Base-by-base conservation (phyloP, 2,329 filamentous ascomycete species). In the Pleoardoris graminearum region DNA sequence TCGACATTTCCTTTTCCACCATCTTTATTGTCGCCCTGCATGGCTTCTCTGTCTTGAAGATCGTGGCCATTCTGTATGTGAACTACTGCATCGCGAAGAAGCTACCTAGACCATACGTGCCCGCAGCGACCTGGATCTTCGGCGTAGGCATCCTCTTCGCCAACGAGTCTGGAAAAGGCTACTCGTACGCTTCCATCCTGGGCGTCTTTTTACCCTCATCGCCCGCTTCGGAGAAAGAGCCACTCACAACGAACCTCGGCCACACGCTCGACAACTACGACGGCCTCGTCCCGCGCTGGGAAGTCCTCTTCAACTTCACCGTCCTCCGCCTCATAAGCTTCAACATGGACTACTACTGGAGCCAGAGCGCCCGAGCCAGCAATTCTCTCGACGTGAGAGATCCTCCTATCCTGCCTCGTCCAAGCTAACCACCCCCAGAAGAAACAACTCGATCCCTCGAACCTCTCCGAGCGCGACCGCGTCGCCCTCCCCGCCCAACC, bases 261-360 rank as follows among this genome's bases (percentile, higher is more conserved):
- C 77, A 79, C 37, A 89, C 84, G 78, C 77, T 97, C 14, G 94
- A 99, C 74, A 80, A 81, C 47, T 87, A 88, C 59, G 86, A 90
- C 7, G 94, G 94, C 0, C 77, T 99, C n/a, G 86, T 96, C 69
- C 80, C 87, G 0, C 84, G 93, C 53, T 99, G 94, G 94, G 91
- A 97, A 71, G 86, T 99, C n/a, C 81, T 97, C 4, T 99, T 99
- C 81, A 99, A 99, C 68, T 85, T 99, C 56, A 97, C 93, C 3
- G 87, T 97, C 22, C 78, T 99, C 50, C 87, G 94, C 4, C 80
- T 97, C 42, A 91, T 99, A 65, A 97, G 93, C 71, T 99, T 96
- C 81, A 97, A 97, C 72, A 75, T 99, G 69, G 94, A 99, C 75
- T 92, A 96, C 71, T 93, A 96, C 72, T 99, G 94, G 93, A 94